Percentiles rank a stretch among this genome's conserved stretches.
phyloP scores from a whole-genome alignment of 202 grass and related monocot genomes.

The Carex arenaria region DNA sequence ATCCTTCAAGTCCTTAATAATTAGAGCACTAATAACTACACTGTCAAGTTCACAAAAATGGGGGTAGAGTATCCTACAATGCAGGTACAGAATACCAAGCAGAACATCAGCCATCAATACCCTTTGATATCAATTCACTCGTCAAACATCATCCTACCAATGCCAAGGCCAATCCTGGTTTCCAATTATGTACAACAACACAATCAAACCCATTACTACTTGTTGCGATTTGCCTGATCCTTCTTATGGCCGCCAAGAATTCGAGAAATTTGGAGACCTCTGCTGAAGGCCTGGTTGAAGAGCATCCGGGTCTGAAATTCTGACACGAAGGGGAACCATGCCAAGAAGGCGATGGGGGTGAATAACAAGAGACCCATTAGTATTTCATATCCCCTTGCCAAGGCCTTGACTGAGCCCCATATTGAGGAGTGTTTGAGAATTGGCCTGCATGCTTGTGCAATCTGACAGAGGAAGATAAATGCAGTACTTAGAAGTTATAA shows the following conservation, averaged over 20 bases:
- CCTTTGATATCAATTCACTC: neutral
- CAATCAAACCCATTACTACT: slow-evolving; percentile 34
- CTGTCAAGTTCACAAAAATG: neutral
- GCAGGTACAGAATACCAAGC: neutral
- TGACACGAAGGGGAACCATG: slow-evolving; percentile 88
- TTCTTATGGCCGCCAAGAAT: slow-evolving; percentile 91
- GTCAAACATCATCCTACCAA: neutral
- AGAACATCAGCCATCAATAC: neutral
- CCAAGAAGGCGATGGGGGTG: slow-evolving; percentile 64
- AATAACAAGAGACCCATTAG: slow-evolving; percentile 79
- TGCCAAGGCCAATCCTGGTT: neutral
- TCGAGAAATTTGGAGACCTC: slow-evolving; percentile 86
- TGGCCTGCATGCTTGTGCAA: slow-evolving; percentile 67
- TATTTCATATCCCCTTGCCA: slow-evolving; percentile 79
- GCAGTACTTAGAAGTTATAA: neutral
- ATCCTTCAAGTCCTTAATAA: neutral
- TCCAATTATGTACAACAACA: slow-evolving; percentile 17
- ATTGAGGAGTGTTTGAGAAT: slow-evolving; percentile 33
- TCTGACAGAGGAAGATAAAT: slow-evolving; percentile 30
- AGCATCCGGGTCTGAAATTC: slow-evolving; percentile 93
- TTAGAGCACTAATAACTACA: neutral
- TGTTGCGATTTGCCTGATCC: slow-evolving; percentile 55
- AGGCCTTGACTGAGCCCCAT: slow-evolving; percentile 77
- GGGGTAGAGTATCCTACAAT: neutral
- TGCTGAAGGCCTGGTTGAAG: slow-evolving; percentile 94